phyloP scores from a whole-genome alignment of 2,329 filamentous ascomycete genomes.

The Beauveria medogensis region DNA sequence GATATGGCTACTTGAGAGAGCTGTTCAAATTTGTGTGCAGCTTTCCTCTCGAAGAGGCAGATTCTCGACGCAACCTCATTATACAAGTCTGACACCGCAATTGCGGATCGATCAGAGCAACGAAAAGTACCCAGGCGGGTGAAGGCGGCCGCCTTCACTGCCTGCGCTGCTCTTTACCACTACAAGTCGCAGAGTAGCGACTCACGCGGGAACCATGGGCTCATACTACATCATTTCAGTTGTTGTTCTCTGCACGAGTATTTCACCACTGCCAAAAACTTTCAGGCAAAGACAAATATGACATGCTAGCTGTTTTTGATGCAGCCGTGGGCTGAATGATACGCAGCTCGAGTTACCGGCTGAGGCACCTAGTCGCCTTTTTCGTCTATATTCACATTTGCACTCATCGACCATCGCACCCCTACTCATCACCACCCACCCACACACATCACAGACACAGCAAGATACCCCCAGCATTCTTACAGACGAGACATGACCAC shows the following conservation, averaged over 20 bases:
- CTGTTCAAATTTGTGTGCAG: conserved; percentile 80
- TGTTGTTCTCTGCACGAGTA: neutral
- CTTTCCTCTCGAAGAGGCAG: conserved; percentile 71
- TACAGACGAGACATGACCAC: conserved; percentile 7
- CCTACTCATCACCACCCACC: neutral
- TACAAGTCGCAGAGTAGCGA: neutral
- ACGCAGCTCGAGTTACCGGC: neutral
- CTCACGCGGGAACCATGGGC: neutral
- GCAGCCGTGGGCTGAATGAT: neutral
- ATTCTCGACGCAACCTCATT: conserved; percentile 55
- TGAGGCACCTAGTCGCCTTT: neutral
- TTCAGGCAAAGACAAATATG: neutral
- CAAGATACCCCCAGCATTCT: conserved; percentile 4
- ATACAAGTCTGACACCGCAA: conserved; percentile 41
- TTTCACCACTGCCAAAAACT: neutral
- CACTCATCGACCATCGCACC: neutral
- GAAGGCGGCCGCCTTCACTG: neutral
- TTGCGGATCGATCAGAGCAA: neutral
- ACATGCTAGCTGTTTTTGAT: neutral
- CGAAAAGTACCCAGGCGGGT: neutral
- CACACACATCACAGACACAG: neutral
- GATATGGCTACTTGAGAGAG: conserved; percentile 74
- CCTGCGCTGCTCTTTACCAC: neutral
- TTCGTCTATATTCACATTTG: neutral
- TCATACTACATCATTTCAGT: neutral